Base-by-base conservation (phyloP, 148 eudicot species). In the Polygonum maritimum region DNA sequence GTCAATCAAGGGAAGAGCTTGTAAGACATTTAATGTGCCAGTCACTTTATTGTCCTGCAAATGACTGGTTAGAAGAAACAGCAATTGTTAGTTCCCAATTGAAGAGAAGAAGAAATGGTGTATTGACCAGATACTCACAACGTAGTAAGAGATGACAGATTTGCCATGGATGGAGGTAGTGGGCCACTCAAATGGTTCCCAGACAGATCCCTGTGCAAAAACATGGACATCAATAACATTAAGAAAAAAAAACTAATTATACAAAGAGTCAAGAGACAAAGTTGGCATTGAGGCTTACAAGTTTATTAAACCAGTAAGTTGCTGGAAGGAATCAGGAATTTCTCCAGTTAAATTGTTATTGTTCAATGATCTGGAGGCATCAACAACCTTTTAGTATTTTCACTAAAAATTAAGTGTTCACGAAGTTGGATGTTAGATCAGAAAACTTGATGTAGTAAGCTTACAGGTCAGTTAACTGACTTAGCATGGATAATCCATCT, bases 31-130 rank as follows among this genome's bases (percentile, higher is more conserved):
- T 74, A 89, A 90, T 54, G 87, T 83, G 74, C 93, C 93, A 70
- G 91, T 83, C 49, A 89, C 88, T 77, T 86, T 83, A 81, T 89
- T 89, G 76, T 83, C 77, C 89, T 89, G 93, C 87, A 89, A 67
- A 85, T 78, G 93, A 69, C 93, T 89, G 91, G 71, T 62, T 78
- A 76, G 22, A 35, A 33, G 73, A 76, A 60, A 80, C 49, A 69
- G 82, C 75, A 83, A 80, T 54, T 14, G 35, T 76, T 52, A 48
- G 19, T 70, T 41, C 21, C 22, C 41, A 11, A 45, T 54, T 41
- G 48, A n/a, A 48, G 48, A 13, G 57, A 35, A 81, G 26, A 48
- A 72, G 51, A 55, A 12, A 49, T 19, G 57, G 21, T 57, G 38
- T 63, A 21, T 44, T 19, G 70, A 57, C 41, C 49, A 75, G 48